phyloP scores from a whole-genome alignment of 208 protist species.

The Trichomonas vaginalis region DNA sequence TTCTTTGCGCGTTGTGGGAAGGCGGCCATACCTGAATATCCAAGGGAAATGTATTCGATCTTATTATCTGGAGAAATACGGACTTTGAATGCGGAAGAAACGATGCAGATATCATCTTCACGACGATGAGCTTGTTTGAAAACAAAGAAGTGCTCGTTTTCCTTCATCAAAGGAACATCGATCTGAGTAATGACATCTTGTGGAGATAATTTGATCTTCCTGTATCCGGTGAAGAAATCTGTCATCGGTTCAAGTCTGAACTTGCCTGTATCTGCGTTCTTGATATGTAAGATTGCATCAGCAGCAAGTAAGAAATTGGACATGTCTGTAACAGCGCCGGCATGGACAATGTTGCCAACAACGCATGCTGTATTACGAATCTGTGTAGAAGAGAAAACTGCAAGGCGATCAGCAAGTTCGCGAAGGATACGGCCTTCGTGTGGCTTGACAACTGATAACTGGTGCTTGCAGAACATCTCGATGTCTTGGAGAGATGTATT shows the following conservation, averaged over 20 bases:
- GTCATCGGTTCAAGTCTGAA: background rate
- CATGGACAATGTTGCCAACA: conserved; percentile 56
- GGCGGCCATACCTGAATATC: conserved; percentile 40
- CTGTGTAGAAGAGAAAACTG: conserved; percentile 23
- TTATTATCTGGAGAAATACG: background rate
- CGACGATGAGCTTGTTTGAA: conserved; percentile 54
- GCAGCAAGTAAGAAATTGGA: background rate
- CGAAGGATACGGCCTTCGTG: conserved; percentile 22
- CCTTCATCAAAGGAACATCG: conserved; percentile 26
- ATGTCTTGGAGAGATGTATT: background rate
- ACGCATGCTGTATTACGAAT: conserved; percentile 57
- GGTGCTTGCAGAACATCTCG: background rate
- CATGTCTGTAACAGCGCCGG: background rate
- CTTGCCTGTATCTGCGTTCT: background rate
- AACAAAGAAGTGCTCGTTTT: conserved; percentile 39
- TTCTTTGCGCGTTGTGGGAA: conserved; percentile 21
- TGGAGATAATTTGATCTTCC: conserved; percentile 38
- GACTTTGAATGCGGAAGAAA: conserved; percentile 40
- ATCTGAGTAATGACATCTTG: conserved; percentile 44
- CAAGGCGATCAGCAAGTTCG: conserved; percentile 17
- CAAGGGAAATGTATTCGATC: conserved; percentile 31
- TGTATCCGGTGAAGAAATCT: conserved; percentile 40
- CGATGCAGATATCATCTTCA: conserved; percentile 66
- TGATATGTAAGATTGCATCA: background rate
- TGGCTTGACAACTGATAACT: background rate